A percentile compares a stretch with the other conserved stretches of the same genome.
phyloP scores from a whole-genome alignment of 2,329 filamentous ascomycete species.

The Nothopassalora personata region DNA sequence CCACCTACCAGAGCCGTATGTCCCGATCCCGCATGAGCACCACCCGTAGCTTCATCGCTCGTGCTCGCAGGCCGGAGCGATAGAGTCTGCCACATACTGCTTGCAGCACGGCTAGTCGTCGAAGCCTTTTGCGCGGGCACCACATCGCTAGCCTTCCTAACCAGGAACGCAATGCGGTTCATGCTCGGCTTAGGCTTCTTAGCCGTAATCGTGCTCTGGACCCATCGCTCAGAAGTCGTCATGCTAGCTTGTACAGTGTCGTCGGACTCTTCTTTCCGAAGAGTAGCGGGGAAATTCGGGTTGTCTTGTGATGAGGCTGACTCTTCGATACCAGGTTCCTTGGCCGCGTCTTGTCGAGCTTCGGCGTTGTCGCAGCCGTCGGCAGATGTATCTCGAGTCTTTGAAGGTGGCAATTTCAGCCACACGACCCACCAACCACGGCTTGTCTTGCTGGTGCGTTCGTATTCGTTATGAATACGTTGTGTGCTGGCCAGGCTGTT shows the following conservation, averaged over 20 bases:
- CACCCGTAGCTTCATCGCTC: constrained; percentile 20
- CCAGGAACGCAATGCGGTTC: constrained; percentile 40
- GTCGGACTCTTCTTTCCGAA: constrained; percentile 9
- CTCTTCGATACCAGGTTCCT: not conserved
- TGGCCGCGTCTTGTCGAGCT: constrained; percentile 1
- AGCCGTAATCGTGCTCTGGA: not conserved
- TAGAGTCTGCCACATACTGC: constrained; percentile 29
- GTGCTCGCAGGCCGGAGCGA: constrained; percentile 18
- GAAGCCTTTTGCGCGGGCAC: constrained; percentile 5
- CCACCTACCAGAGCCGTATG: constrained; percentile 59
- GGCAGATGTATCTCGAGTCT: constrained; percentile 6
- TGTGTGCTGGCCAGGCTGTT: constrained; percentile 52
- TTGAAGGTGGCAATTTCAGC: constrained; percentile 48
- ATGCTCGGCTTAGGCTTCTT: constrained; percentile 1
- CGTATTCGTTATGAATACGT: constrained; percentile 45
- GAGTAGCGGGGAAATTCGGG: not conserved
- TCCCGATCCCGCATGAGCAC: constrained; percentile 24
- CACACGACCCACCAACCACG: constrained; percentile 65
- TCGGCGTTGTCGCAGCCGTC: constrained; percentile 3
- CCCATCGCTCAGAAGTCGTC: not conserved
- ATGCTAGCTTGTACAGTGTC: constrained; percentile 3
- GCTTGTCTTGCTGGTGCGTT: constrained; percentile 57
- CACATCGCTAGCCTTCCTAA: constrained; percentile 31
- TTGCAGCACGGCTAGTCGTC: constrained; percentile 18
- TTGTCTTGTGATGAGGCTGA: not conserved